Conservation (phyloP, 257 asterid genomes). For the Solanum ahanhuiri region DNA sequence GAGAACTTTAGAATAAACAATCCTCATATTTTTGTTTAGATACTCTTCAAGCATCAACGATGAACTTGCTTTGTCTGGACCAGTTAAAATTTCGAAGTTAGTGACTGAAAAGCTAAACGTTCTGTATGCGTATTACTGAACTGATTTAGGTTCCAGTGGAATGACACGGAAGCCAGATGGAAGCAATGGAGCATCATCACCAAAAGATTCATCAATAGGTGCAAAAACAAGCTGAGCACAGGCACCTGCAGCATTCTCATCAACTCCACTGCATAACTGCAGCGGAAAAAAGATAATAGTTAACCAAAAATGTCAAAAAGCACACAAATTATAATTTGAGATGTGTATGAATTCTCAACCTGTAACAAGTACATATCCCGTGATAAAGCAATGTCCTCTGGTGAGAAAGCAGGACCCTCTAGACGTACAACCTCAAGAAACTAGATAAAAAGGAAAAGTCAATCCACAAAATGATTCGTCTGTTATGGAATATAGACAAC, state of each 20-base stretch:
- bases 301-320: neutral
- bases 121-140: constrained; percentile 16
- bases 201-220: constrained; percentile 85
- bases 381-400: constrained; percentile 66
- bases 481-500: neutral
- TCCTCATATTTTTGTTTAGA: neutral
- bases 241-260: constrained; percentile 62
- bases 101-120: neutral
- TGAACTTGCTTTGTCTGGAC: neutral
- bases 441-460: constrained; percentile 19
- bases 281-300: neutral
- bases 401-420: constrained; percentile 66
- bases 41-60: neutral
- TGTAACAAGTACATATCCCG: constrained; percentile 81
- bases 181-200: constrained; percentile 83
- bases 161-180: constrained; percentile 95
- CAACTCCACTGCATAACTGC: constrained; percentile 86
- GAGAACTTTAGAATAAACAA: neutral
- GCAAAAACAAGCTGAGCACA: constrained; percentile 97
- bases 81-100: neutral
- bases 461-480: neutral
- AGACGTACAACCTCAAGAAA: constrained; percentile 83
- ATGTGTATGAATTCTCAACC: constrained; percentile 21
- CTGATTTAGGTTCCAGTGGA: constrained; percentile 82
- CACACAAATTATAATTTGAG: neutral